Base-by-base conservation (phyloP, 2,329 filamentous ascomycete genomes). In the Ambrosiella beaveri region DNA sequence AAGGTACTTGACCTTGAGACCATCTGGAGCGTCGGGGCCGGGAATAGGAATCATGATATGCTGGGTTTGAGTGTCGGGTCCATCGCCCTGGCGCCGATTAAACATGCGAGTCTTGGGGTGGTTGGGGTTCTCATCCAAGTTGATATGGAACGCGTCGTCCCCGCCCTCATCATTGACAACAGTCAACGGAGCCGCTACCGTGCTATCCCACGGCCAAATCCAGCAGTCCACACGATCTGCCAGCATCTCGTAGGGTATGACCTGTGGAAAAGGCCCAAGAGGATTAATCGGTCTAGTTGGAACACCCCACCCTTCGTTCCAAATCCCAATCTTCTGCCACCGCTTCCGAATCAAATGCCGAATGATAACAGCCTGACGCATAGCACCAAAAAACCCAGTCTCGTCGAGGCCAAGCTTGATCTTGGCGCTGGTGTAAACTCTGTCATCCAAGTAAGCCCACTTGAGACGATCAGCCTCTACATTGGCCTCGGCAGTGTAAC, bases 171-270 rank as follows among this genome's bases (percentile, higher is more conserved):
- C 9, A 8, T 19, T 13, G 6, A 11, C 8, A 13, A 51, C 27
- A 4, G 27, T 51, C 9, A 27, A 13, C 6, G 58, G 58, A 2
- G 58, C 58, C 17, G 17, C 47, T 3, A 15, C n/a, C 8, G 40
- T 57, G 12, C 54, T 50, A 13, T 60, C 58, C 58, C 58, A 60
- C 15, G 41, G n/a, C 58, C 58, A 60, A 13, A 15, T 40, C 58
- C 58, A 60, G 17, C 35, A 36, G n/a, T 44, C 37, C 11, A 52
- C 35, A 41, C 57, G 41, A 17, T 58, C 39, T 12, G 38, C 47
- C 8, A n/a, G 15, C 8, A 45, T 38, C 9, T 52, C 45, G 5
- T 35, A n/a, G 9, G 12, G 8, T 15, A 38, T 15, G 9, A 50
- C 13, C 41, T 8, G 13, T 13, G 15, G 2, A 19, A 13, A 27